These are phyloP conservation scores for Heterobasidion parviporum DNA, from an alignment of 1,284 basidiomycete species.

Conservation along the genomic window DNA sequence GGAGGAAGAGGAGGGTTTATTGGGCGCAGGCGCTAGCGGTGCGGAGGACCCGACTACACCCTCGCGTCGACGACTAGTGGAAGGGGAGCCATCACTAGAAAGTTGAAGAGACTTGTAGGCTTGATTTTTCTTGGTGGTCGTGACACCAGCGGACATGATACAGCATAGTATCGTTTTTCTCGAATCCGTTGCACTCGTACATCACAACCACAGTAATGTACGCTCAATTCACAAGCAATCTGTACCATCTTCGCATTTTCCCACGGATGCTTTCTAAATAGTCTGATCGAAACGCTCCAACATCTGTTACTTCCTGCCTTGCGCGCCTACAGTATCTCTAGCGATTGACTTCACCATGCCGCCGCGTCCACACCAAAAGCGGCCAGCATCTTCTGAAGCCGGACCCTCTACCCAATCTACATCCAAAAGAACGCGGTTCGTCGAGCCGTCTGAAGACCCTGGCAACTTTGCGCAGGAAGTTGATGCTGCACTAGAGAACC, in stretches of 20 bases:
- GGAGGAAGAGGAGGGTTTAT: conserved; percentile 12
- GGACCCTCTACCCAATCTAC: conserved; percentile 20
- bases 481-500: conserved; percentile 62
- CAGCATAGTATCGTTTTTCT: too few relatives aligned
- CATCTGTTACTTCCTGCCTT: too few relatives aligned
- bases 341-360: conserved; percentile 29
- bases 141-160: too few relatives aligned
- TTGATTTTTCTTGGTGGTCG: too few relatives aligned
- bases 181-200: too few relatives aligned
- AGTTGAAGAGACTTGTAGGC: background rate
- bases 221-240: too few relatives aligned
- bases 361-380: conserved; percentile 44
- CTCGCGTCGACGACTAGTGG: conserved; percentile 8
- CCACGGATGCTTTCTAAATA: too few relatives aligned
- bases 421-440: conserved; percentile 75
- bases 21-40: conserved; percentile 7
- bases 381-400: conserved; percentile 40
- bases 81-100: background rate
- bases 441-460: conserved; percentile 69
- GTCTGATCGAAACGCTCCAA: too few relatives aligned
- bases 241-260: too few relatives aligned
- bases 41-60: conserved; percentile 9
- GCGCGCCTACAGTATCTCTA: background rate
- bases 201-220: too few relatives aligned
- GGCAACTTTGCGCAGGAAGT: conserved; percentile 68